Percentiles rank a stretch among this genome's conserved stretches.
These are phyloP conservation scores for Spathaspora sp. DNA, from an alignment of 805 yeast genomes.

Conservation along the genomic window DNA sequence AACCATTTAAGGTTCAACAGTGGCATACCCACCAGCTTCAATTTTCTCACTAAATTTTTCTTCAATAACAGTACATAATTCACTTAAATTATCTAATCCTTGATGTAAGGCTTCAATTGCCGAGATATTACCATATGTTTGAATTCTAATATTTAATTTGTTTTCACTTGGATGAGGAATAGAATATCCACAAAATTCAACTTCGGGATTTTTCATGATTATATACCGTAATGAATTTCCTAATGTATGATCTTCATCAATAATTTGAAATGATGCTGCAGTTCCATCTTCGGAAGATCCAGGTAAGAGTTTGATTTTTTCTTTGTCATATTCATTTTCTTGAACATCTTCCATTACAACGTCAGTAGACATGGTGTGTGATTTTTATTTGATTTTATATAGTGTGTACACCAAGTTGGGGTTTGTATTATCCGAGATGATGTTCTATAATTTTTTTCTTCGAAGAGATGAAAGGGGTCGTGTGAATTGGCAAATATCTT, in stretches of 20 bases:
- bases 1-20: constrained; percentile 42
- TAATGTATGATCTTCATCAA: constrained; percentile 92
- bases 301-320: constrained; percentile 66
- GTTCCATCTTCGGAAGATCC: constrained; percentile 92
- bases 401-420: background rate
- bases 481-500: background rate
- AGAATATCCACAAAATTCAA: constrained; percentile 96
- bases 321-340: constrained; percentile 48
- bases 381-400: background rate
- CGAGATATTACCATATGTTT: constrained; percentile 81
- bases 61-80: constrained; percentile 80
- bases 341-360: constrained; percentile 19
- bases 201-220: constrained; percentile 96
- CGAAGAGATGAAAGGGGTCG: background rate
- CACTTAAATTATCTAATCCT: constrained; percentile 82
- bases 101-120: constrained; percentile 92
- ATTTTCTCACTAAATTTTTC: constrained; percentile 69
- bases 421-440: background rate
- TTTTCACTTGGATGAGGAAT: constrained; percentile 98
- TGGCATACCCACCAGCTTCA: constrained; percentile 47
- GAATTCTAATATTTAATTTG: constrained; percentile 84
- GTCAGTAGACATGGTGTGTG: constrained; percentile 8
- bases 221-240: constrained; percentile 93
- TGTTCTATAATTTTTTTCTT: background rate
- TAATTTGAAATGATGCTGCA: constrained; percentile 89